phyloP scores from a whole-genome alignment of 2,329 filamentous ascomycete species.

The Knufia petricola region DNA sequence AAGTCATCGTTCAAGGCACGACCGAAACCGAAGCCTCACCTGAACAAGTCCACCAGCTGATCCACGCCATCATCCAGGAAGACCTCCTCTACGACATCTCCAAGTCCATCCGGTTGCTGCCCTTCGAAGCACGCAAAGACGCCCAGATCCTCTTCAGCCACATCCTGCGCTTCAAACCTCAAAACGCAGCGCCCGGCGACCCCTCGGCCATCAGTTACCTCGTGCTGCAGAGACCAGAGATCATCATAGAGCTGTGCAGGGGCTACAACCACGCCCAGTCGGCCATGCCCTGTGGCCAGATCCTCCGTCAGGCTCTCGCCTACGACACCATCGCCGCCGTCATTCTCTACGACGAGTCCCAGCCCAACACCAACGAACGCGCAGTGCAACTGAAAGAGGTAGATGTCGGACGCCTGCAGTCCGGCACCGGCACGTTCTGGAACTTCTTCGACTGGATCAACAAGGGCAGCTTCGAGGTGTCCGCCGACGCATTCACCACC shows the following conservation, averaged over 20 bases:
- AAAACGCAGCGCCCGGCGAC: conserved; percentile 52
- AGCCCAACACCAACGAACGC: conserved; percentile 61
- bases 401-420: conserved; percentile 64
- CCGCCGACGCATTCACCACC: conserved; percentile 93
- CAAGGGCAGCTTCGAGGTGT: conserved; percentile 90
- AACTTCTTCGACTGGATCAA: conserved; percentile 96
- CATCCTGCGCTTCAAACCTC: conserved; percentile 78
- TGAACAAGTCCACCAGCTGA: conserved; percentile 78
- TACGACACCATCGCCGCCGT: conserved; percentile 84
- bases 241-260: conserved; percentile 77
- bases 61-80: conserved; percentile 76
- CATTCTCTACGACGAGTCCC: conserved; percentile 83
- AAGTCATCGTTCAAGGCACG: conserved; percentile 83
- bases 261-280: conserved; percentile 87
- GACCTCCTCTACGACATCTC: conserved; percentile 80
- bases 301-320: conserved; percentile 81
- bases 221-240: conserved; percentile 73
- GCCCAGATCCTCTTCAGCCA: conserved; percentile 93
- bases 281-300: conserved; percentile 80
- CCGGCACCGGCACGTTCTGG: conserved; percentile 85
- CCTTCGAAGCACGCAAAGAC: conserved; percentile 94
- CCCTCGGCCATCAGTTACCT: conserved; percentile 83
- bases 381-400: conserved; percentile 69
- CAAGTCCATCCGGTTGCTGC: conserved; percentile 69
- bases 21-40: conserved; percentile 84